Evolutionary conservation across 768 basidiomycete genomes (phyloP), one percentile per base, ranked within the genome.

Genomic region (Amanita jacksonii): DNA sequence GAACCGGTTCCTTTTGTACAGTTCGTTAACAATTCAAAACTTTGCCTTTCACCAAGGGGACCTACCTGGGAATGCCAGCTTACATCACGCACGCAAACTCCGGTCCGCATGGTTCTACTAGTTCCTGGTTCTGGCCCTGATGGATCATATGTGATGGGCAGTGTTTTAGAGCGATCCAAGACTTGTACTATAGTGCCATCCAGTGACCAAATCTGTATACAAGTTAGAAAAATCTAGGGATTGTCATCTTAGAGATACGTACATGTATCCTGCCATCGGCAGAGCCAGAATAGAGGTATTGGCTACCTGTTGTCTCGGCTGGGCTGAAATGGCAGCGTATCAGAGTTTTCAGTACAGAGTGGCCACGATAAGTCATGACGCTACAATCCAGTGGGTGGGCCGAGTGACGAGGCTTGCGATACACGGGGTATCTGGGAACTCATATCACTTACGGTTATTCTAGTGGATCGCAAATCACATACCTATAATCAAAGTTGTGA

Each of bases 281-380:
- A 13, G 88, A 87, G 19, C 94, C 94, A 16, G 91, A 93, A 61
- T 97, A 98, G 33, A 99, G 76, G 63, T 98, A 99, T 52, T 85
- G 86, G 46, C 77, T 73, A 7, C 92, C 91, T 5, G 96, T 99
- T 4, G 90, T 91, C 59, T 91, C 85, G 4, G 71, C 70, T 16
- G 96, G 96, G 52, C 90, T 93, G 65, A 98, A 99, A 64, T 97
- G 85, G 58, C 93, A 97, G 44, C 96, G 75, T 52, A 99, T 96
- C 45, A 99, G 76, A 0, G 96, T 99, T 33, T 84, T 75, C 33
- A 94, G 63, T 18, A 98, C 90, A 8, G 78, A 69, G 57, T 98
- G 96, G 1, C 96, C 96, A 33, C 88, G 74, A 60, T 89, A 99
- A 1, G 87, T 85, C 93, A 94, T 94, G 25, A 98, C 82, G 52